Evolutionary conservation across 192 early-diverging fungal genomes (phyloP), one percentile per base, ranked within the genome.

Genomic region (Irineochytrium annulatum): DNA sequence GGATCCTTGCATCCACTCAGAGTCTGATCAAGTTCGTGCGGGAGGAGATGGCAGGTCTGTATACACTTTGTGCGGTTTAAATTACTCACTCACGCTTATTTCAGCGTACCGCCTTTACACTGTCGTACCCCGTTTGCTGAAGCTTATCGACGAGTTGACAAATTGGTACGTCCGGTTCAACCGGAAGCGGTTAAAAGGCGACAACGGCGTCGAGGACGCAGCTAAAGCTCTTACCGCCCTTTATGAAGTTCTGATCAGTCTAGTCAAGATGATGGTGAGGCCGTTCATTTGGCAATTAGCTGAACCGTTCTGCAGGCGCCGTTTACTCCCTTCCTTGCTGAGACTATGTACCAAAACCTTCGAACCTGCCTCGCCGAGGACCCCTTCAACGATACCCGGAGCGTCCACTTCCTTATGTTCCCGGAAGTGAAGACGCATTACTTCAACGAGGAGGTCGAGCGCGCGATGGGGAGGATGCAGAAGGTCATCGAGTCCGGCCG

Each of bases 141-240:
- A 76, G 60, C 77, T 95, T 60, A 89, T 99, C 57, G 96, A 99
- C 71, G 78, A 88, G 34, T 80, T 99, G 54, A 99, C 96, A 51
- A 99, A 99, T 78, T 96, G 94, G 94, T 99, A 99, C 74, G 85
- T 99, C 56, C 88, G 94, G 46, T 95, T 96, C 81, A 99, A 99
- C 84, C 91, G 96, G 55, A 89, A 87, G 68, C 87, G 96, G 54
- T 74, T 99, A 67, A 99, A 99, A 76, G 95, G 95, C 51, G 93
- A 97, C 60, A 86, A 87, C 65, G 91, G 96, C 44, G 55, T 83
- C 3, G 92, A 90, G 52, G 95, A 97, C 55, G 84, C 92, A 6
- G 77, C 79, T 22, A 71, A 82, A 52, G 89, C 94, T n/a, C 79
- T 96, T 69, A 93, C 94, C 74, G 90, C 92, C 13, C 84, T 99